Evolutionary conservation across 371 early-diverging fungal species (phyloP).

Genomic region (Apophysomyces elegans): DNA sequence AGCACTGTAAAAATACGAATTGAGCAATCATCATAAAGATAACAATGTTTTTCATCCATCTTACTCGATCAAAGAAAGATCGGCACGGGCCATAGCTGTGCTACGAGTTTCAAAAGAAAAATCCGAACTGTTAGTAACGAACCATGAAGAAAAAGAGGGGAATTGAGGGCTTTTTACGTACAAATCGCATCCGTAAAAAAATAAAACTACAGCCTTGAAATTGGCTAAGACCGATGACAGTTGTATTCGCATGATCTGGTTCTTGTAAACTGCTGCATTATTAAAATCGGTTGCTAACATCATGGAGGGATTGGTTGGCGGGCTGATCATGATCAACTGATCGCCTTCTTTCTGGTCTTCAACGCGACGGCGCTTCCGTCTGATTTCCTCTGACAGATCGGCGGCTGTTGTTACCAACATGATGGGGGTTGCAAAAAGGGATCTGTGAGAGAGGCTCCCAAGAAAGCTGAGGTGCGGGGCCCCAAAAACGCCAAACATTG

Average conservation of each 20-base stretch:
- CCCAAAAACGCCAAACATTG: too few relatives aligned
- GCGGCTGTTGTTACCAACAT: too few relatives aligned
- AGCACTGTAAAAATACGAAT: slow-evolving; percentile 7
- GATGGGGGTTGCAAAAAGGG: too few relatives aligned
- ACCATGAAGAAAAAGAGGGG: not conserved
- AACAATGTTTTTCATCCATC: not conserved
- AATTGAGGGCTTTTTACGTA: slow-evolving; percentile 17
- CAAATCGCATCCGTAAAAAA: slow-evolving; percentile 40
- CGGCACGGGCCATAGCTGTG: slow-evolving; percentile 18
- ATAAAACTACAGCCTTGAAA: slow-evolving; percentile 25
- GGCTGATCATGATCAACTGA: slow-evolving; percentile 16
- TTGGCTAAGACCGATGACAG: slow-evolving; percentile 1
- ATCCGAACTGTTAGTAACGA: too few relatives aligned
- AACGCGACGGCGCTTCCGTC: slow-evolving; percentile 17
- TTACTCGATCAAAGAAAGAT: slow-evolving; percentile 27
- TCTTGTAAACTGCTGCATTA: slow-evolving; percentile 24
- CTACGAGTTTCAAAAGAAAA: slow-evolving; percentile 10
- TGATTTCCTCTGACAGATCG: too few relatives aligned
- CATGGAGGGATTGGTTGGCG: slow-evolving; percentile 14
- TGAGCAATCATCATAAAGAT: not conserved
- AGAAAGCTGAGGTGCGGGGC: too few relatives aligned
- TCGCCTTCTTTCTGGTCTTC: slow-evolving; percentile 6
- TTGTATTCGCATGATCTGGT: slow-evolving; percentile 19
- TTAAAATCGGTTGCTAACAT: slow-evolving; percentile 35
- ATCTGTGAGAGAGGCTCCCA: too few relatives aligned